Evolutionary conservation across 768 basidiomycete genomes (phyloP).

Genomic region (Leccinum arenicola): DNA sequence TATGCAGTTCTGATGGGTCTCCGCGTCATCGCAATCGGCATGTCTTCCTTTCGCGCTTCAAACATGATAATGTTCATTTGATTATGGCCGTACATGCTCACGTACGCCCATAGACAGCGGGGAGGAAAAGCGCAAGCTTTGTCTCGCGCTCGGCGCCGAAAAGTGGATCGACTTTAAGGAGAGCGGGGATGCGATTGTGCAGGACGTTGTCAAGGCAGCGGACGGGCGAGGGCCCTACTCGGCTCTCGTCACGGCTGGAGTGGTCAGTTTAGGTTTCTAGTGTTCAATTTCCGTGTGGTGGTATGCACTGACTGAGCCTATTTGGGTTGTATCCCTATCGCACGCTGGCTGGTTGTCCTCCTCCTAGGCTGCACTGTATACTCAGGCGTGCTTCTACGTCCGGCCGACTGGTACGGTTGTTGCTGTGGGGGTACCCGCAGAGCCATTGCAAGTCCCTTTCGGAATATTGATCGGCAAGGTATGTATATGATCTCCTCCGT

Average conservation of each 20-base stretch:
- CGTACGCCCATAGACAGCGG: conserved; percentile 36
- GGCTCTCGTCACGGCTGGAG: conserved; percentile 23
- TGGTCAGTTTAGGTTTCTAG: conserved; percentile 10
- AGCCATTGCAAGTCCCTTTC: conserved; percentile 28
- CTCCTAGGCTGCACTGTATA: conserved; percentile 36
- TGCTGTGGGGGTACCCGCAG: conserved; percentile 38
- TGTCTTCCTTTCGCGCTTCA: background rate
- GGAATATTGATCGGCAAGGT: conserved; percentile 31
- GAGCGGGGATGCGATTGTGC: conserved; percentile 35
- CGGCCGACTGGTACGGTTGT: conserved; percentile 41
- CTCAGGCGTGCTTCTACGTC: conserved; percentile 44
- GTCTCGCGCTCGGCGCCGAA: conserved; percentile 39
- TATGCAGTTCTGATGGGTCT: conserved; percentile 44
- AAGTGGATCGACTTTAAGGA: conserved; percentile 47
- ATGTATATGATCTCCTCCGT: background rate
- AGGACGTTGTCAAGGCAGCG: conserved; percentile 35
- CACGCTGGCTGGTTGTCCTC: background rate
- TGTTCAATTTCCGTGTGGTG: background rate
- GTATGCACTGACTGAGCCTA: background rate
- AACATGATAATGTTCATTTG: background rate
- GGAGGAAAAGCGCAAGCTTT: conserved; percentile 37
- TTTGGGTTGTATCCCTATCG: background rate
- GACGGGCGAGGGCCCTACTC: conserved; percentile 47
- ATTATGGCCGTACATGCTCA: background rate
- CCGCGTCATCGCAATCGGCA: conserved; percentile 43